These are phyloP conservation scores for Graphilbum fragrans DNA, from an alignment of 2,329 filamentous ascomycete species.

Conservation along the genomic window DNA sequence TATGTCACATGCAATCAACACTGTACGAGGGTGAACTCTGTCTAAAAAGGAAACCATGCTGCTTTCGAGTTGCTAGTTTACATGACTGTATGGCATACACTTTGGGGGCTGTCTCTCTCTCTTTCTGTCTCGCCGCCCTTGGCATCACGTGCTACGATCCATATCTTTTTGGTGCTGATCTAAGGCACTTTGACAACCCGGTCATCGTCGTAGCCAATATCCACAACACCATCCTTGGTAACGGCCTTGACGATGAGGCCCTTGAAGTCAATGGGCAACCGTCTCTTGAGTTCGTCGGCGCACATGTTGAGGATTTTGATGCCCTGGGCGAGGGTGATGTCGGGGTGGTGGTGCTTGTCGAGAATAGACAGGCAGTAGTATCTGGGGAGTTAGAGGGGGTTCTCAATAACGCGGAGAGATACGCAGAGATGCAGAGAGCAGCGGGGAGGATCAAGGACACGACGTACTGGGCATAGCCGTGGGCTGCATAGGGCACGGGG, in stretches of 20 bases:
- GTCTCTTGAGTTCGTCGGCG: constrained; percentile 90
- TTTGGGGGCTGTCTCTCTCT: no score
- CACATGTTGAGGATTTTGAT: constrained; percentile 90
- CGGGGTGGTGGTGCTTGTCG: constrained; percentile 96
- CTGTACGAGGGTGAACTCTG: no score
- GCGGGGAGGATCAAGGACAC: background rate
- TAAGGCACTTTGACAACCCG: constrained; percentile 52
- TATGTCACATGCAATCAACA: no score
- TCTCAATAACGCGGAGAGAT: constrained; percentile 12
- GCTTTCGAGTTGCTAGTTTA: no score
- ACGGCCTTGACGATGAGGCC: constrained; percentile 89
- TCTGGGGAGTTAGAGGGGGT: constrained; percentile 26
- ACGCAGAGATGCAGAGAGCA: background rate
- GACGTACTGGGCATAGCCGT: constrained; percentile 89
- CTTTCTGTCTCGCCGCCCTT: no score
- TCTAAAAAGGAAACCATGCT: no score
- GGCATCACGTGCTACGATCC: no score
- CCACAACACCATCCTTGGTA: constrained; percentile 82
- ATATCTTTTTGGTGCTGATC: constrained; percentile 1
- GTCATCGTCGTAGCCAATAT: constrained; percentile 77
- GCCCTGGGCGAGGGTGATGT: constrained; percentile 80
- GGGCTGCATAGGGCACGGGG: constrained; percentile 85
- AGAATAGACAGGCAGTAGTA: constrained; percentile 98
- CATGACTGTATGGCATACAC: no score
- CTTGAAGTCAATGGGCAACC: constrained; percentile 98